Evolutionary conservation across 495 filamentous ascomycete species (phyloP), one percentile per base, ranked within the genome.

Genomic region (Aspergillus cristatus): DNA sequence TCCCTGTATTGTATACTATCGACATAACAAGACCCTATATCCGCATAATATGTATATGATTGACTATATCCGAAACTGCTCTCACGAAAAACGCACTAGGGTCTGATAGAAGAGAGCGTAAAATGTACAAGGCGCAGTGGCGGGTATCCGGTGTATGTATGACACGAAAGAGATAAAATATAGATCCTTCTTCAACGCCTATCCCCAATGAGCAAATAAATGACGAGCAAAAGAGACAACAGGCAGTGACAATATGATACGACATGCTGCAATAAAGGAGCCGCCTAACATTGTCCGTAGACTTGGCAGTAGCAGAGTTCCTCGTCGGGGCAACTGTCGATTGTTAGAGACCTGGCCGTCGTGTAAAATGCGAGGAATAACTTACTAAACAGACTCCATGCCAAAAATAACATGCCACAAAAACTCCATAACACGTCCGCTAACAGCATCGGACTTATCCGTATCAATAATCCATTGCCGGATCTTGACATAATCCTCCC

Each of bases 401-500:
- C 65, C 65, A 42, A 86, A 86, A 20, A 86, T 65, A 40, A 71
- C 75, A 53, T 81, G 79, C 78, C 79, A 87, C 13, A 81, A 48
- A 50, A 83, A 86, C 58, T 86, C 82, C 74, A 79, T 81, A 1
- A 83, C 70, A n/a, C 83, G 67, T 0, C 83, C 83, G 3, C 75
- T 74, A 24, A 76, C 58, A 35, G 71, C 74, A 53, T 86, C 79
- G 18, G 60, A 64, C 35, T 72, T 52, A 14, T 70, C 60, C 8
- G 76, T 82, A 14, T 70, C 60, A 18, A 84, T 50, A 17, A 88
- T 48, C 81, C 81, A 87, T 40, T 84, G 72, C 15, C 80, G 70
- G 46, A 75, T 73, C 45, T 58, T 71, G 25, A 78, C 49, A 51
- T 78, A 88, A 32, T 76, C 71, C 8, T 68, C 64, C 7, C 58